Base-by-base conservation (phyloP, 2,329 filamentous ascomycete species). In the Fusarium floridanum region DNA sequence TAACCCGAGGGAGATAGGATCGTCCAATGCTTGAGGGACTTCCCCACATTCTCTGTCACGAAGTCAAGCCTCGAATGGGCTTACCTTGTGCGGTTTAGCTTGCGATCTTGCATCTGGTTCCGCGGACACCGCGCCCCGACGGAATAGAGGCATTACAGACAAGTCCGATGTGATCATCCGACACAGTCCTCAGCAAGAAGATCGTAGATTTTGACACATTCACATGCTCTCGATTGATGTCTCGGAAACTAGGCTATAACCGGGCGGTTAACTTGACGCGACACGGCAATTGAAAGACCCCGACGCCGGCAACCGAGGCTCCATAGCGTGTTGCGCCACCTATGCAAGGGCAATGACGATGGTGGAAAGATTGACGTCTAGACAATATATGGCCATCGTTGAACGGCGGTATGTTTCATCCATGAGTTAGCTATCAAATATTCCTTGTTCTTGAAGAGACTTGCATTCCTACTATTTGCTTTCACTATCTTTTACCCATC, bases 181-280 rank as follows among this genome's bases (percentile, higher is more conserved):
- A 55, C 50, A 16, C 50, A 2, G 27, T 20, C 22, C 9, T 8
- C 17, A 20, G 12, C 27, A 34, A 20, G 50, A 55, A 22, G 7
- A 27, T 2, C 9, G 12, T 55, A 6, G 5, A 2, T 32, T 29
- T 6, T 17, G 5, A 32, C 27, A 7, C 11, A 20, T 55, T 55
- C 50, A 55, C 50, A 55, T 55, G 50, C 12, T 55, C 3, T 32
- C 12, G 5, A 16, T 34, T 4, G 16, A 9, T 34, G 5, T 68
- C 70, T 70, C 70, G 66, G 71, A 70, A 73, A 59, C 70, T 73
- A 67, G 57, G 55, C 57, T 61, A 70, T 17, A 63, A 67, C 39
- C 48, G 50, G 53, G 66, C 57, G 39, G 39, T 29, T 29, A 17
- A 67, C 56, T 73, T 53, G 66, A 67, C 10, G 20, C 14, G 4